Percentiles rank a stretch among this genome's conserved stretches.
phyloP scores from a whole-genome alignment of 1,284 basidiomycete genomes.

The Calocybe gambosa region DNA sequence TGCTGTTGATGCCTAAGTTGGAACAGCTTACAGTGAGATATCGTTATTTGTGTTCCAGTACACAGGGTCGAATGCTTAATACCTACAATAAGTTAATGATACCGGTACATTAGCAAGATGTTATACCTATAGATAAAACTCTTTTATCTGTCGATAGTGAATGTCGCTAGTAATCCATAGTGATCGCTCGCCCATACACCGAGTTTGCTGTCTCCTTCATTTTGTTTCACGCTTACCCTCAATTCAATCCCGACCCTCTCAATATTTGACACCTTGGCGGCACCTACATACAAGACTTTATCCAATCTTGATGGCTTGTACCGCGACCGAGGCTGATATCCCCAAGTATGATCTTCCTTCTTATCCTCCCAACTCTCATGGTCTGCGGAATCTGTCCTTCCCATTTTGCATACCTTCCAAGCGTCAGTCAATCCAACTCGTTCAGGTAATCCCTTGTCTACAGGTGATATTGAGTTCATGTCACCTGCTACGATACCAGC shows the following conservation, averaged over 20 bases:
- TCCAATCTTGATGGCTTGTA: constrained; percentile 17
- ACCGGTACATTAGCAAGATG: no score
- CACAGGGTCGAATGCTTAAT: no score
- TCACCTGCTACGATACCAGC: constrained; percentile 22
- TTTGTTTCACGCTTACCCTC: constrained; percentile 3
- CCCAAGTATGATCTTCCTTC: constrained; percentile 18
- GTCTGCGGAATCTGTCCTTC: background rate
- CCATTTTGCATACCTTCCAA: background rate
- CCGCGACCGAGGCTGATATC: constrained; percentile 16
- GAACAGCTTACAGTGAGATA: no score
- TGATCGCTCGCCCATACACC: constrained; percentile 20
- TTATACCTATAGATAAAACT: no score
- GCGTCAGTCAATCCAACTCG: background rate
- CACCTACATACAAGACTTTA: constrained; percentile 19
- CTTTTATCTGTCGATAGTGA: constrained; percentile 11
- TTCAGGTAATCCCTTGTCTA: background rate
- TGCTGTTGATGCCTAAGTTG: no score
- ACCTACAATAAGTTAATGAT: no score
- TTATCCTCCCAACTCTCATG: background rate
- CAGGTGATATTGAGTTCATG: constrained; percentile 17
- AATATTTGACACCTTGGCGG: constrained; percentile 12
- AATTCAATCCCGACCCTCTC: constrained; percentile 17
- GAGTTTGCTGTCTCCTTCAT: background rate
- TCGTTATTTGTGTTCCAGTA: no score
- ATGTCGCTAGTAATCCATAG: constrained; percentile 16